Evolutionary conservation across 208 protist species (phyloP), one percentile per base, ranked within the genome.

Genomic region (Zelonia costaricensis): DNA sequence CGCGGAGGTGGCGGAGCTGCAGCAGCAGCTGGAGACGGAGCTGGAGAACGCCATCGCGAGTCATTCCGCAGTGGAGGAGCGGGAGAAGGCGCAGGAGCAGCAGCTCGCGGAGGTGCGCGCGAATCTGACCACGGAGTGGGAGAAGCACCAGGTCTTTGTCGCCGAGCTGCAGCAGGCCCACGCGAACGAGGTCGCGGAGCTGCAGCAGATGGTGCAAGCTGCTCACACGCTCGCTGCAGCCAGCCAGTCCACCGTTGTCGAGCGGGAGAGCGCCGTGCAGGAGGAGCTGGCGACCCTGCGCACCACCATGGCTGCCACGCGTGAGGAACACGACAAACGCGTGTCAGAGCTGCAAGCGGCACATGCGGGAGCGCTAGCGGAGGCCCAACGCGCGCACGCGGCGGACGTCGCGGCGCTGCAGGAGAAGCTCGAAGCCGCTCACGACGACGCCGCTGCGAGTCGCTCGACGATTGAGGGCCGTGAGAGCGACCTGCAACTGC

Each of bases 171-270:
- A 43, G 43, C 31, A 23, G 18, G 4, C 3, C 0, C 49, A 55
- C 30, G 20, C 22, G 9, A 3, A 23, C 3, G 20, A 47, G 43
- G 16, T 75, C 1, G 43, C 57, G 36, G n/a, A 69, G 61, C 40
- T 75, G 27, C n/a, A 43, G 40, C 23, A 63, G 31, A 36, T 58
- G 59, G 39, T 72, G 1, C 62, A 69, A 36, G 40, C 20, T 7
- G 53, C 48, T 30, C 58, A 60, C 22, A 43, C 70, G 30, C 36
- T n/a, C n/a, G 62, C 55, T 45, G 61, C 67, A 25, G 60, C 51
- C 30, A 48, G 7, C 22, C 59, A 68, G 45, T 53, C 47, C 10
- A 53, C 47, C 10, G 62, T 46, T 18, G 22, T 15, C 10, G 39
- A 54, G 35, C 42, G 42, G 27, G 40, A 64, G 15, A 25, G 22